Base-by-base conservation (phyloP, 2,329 filamentous ascomycete genomes). In the Elsinoe necatrix region DNA sequence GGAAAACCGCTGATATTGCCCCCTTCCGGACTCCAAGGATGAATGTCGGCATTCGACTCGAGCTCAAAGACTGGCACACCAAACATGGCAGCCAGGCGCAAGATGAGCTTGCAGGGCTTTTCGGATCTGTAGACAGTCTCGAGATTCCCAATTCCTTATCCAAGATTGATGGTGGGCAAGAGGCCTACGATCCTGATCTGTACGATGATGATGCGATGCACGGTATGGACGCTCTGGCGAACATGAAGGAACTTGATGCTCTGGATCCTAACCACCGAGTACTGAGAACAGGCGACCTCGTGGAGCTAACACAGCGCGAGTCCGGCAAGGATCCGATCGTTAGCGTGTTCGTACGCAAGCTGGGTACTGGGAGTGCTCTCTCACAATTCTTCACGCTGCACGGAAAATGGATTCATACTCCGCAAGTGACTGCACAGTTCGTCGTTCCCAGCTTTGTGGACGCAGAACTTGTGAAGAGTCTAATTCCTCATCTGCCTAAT, bases 401-500 rank as follows among this genome's bases (percentile, higher is more conserved):
- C 51, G 79, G 78, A 8, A 71, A 70, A 58, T 80, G 77, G 76
- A 58, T 71, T 18, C 71, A 76, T 60, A 63, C 68, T 14, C 54
- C 20, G 2, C 64, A 72, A 3, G 65, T 62, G 18, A 64, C 68
- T 29, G 65, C 80, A 6, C 72, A 75, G 45, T 81, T 77, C 62
- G 71, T 75, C 8, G 68, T 81, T 9, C 74, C 77, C 48, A 68
- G 69, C 21, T 80, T 78, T 61, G 71, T 78, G 8, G 67, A 75
- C 25, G 69, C 68, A 1, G 66, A 73, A 25, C 60, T 76, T 23
- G 60, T 83, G 2, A 63, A 73, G 11, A 71, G 74, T 1, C 64
- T 84, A 2, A 58, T 77, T 8, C 73, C 76, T 3, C 77, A 78
- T 63, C 69, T 84, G 2, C 81, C 81, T 0, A 63, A 67, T 7